Evolutionary conservation across 306 rosid species (phyloP).

Genomic region (Inga oerstediana): DNA sequence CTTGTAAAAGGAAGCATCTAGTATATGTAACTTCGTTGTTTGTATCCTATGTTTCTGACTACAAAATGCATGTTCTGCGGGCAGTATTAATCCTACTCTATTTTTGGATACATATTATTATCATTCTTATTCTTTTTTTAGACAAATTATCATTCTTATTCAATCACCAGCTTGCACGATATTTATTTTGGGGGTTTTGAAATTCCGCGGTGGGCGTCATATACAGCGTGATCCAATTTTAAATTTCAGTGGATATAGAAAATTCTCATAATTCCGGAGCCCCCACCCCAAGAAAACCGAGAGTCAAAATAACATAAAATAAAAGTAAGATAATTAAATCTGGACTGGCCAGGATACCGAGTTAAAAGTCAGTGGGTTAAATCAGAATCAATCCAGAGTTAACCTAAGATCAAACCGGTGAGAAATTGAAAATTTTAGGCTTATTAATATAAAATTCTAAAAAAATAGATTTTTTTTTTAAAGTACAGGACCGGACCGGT

Average conservation of each 20-base stretch:
- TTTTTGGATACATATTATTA: neutral
- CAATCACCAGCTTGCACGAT: neutral
- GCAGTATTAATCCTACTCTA: neutral
- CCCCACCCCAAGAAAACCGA: neutral
- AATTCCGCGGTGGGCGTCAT: neutral
- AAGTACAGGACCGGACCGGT: too few relatives aligned
- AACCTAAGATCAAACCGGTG: too few relatives aligned
- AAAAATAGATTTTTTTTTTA: too few relatives aligned
- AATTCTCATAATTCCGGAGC: neutral
- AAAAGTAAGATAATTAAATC: too few relatives aligned
- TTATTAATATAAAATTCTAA: too few relatives aligned
- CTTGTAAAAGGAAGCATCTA: neutral
- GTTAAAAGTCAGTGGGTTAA: too few relatives aligned
- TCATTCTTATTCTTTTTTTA: neutral
- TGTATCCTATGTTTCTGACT: constrained; percentile 23
- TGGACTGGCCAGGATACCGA: too few relatives aligned
- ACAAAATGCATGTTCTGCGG: neutral
- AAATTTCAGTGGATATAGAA: neutral
- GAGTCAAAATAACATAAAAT: neutral
- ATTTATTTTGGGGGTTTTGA: neutral
- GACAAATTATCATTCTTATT: neutral
- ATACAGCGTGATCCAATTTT: neutral
- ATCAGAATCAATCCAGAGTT: too few relatives aligned
- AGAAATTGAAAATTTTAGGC: too few relatives aligned
- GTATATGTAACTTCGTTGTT: neutral